Evolutionary conservation across 2,329 filamentous ascomycete species (phyloP), one percentile per base, ranked within the genome.

Genomic region (Sclerotinia glacialis): DNA sequence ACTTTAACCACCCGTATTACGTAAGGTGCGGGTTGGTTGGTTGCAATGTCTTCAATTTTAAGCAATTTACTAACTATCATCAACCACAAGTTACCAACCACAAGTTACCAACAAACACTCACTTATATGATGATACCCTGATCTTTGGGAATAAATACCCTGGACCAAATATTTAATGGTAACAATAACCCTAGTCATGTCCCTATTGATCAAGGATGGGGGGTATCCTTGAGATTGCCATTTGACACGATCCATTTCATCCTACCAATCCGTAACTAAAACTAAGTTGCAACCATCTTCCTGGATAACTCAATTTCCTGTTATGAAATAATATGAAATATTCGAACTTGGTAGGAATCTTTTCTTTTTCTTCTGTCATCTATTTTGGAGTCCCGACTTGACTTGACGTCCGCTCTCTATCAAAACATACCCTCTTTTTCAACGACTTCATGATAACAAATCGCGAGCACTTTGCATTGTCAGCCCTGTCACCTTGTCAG

Each of bases 211-310:
- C 50, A 56, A 56, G 62, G 50, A 46, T 56, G 42, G 42, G 42
- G 42, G 50, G n/a, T 26, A 16, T 26, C 5, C n/a, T 46, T 31
- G 50, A 56, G 52, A 64, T 58, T 64, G n/a, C 62, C n/a, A 46
- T 55, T 64, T 56, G 62, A 47, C 37, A 52, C 50, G 40, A 55
- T 28, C 40, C n/a, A 26, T 56, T 56, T 64, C 61, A 64, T 56
- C 62, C 62, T 58, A 58, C 62, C 12, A 60, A 34, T 12, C 42
- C 42, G 42, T 47, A 40, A 40, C 12, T 40, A 40, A 40, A 34
- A 34, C 16, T 34, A 60, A 60, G 42, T 59, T 55, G 53, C 34
- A 55, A 55, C 53, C 56, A 62, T 52, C 47, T 52, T 62, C 47
- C 59, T 26, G 37, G n/a, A 40, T 37, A 34, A 26, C n/a, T 58